Percentiles rank a stretch among this genome's conserved stretches.
Conservation (phyloP, 2,329 filamentous ascomycete species). For the Colletotrichum cereale region DNA sequence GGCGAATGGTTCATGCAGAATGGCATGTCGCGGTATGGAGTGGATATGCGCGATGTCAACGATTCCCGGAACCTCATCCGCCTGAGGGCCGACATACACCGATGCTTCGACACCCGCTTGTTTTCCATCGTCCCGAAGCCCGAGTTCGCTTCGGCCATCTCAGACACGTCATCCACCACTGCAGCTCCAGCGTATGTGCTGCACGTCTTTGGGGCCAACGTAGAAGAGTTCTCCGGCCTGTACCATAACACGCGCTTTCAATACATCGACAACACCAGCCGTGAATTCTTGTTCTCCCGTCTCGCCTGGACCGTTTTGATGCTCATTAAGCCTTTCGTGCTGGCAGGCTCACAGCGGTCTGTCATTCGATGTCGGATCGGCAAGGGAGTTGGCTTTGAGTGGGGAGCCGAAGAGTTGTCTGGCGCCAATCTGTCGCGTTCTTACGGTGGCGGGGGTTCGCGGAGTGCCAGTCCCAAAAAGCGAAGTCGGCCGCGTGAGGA, state of each 20-base stretch:
- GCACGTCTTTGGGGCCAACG: slow-evolving; percentile 1
- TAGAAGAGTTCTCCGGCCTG: slow-evolving; percentile 7
- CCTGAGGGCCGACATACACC: slow-evolving; percentile 8
- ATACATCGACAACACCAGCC: slow-evolving; percentile 6
- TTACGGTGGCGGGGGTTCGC: background rate
- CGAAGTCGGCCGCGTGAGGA: background rate
- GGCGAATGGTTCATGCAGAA: slow-evolving; percentile 15
- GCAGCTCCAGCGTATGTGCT: background rate
- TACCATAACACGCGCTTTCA: slow-evolving; percentile 4
- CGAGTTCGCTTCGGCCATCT: background rate
- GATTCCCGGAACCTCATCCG: slow-evolving; percentile 8
- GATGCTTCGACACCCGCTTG: background rate
- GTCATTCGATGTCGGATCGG: background rate
- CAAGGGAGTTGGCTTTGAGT: background rate
- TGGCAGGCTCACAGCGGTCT: background rate
- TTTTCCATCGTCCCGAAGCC: slow-evolving; percentile 1
- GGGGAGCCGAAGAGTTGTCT: background rate
- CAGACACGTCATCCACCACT: background rate
- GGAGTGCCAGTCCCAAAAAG: background rate
- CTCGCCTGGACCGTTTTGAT: background rate
- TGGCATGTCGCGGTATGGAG: slow-evolving; percentile 11
- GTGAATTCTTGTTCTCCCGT: slow-evolving; percentile 1
- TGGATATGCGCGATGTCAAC: slow-evolving; percentile 4
- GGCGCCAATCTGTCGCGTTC: background rate
- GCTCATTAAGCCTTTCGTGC: background rate